A percentile compares a stretch with the other conserved stretches of the same genome.
Conservation (phyloP, 305 asterid species). For the Fraxinus velutina region DNA sequence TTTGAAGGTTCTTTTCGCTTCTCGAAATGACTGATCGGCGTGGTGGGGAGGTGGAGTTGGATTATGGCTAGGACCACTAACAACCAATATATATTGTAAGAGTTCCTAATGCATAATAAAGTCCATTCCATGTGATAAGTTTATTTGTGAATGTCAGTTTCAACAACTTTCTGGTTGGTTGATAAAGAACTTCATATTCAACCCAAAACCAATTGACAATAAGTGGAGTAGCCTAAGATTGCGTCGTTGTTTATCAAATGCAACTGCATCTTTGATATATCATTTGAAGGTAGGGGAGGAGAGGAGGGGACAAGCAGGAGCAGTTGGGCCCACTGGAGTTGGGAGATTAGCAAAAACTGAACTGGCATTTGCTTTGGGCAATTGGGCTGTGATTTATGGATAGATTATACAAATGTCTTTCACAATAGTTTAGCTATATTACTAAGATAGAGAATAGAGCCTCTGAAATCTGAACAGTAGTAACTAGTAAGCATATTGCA, state of each 20-base stretch:
- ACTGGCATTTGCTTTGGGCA: not conserved
- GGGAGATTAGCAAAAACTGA: not conserved
- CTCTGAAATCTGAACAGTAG: not conserved
- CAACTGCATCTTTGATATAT: not conserved
- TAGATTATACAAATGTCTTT: not conserved
- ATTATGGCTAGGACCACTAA: not conserved
- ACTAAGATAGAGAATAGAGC: not conserved
- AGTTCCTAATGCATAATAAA: not conserved
- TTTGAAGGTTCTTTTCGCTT: not conserved
- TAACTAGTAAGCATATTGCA: not conserved
- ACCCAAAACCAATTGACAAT: not conserved
- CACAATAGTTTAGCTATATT: not conserved
- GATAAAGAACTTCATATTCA: not conserved
- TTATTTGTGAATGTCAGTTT: not conserved
- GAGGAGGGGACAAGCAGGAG: not conserved
- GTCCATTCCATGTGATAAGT: not conserved
- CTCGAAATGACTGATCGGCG: not conserved
- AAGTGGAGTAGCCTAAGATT: not conserved
- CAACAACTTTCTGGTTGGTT: not conserved
- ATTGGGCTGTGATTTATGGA: not conserved
- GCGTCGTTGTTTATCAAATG: not conserved
- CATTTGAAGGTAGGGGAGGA: not conserved
- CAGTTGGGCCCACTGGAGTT: not conserved
- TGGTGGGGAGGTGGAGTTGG: not conserved
- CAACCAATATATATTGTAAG: not conserved